A percentile compares a stretch with the other conserved stretches of the same genome.
phyloP scores from a whole-genome alignment of 1,284 basidiomycete species.

The Calocybe gambosa region DNA sequence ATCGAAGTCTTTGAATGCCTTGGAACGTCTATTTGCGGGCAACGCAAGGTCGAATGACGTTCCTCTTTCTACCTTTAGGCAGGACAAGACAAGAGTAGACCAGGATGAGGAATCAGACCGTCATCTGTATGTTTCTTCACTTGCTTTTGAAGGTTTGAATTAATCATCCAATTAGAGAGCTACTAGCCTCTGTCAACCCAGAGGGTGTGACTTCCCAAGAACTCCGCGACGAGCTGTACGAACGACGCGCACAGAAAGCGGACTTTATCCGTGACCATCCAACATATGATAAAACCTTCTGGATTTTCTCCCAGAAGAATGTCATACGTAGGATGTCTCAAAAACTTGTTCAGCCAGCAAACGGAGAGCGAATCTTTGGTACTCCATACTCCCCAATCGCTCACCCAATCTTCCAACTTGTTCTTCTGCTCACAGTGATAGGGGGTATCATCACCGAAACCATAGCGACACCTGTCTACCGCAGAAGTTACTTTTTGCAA shows the following conservation, averaged over 20 bases:
- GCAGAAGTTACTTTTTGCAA: slow-evolving; percentile 63
- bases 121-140: slow-evolving; percentile 44
- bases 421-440: slow-evolving; percentile 75
- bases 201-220: slow-evolving; percentile 45
- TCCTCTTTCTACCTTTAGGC: slow-evolving; percentile 51
- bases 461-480: slow-evolving; percentile 84
- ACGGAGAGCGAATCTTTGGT: slow-evolving; percentile 84
- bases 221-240: slow-evolving; percentile 56
- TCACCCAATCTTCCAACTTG: slow-evolving; percentile 69
- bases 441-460: slow-evolving; percentile 83
- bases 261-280: slow-evolving; percentile 90
- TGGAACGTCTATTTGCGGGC: slow-evolving; percentile 67
- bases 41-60: slow-evolving; percentile 51
- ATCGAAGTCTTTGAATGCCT: slow-evolving; percentile 48
- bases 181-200: slow-evolving; percentile 56
- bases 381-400: slow-evolving; percentile 59
- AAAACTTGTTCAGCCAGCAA: slow-evolving; percentile 75
- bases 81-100: slow-evolving; percentile 35
- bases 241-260: slow-evolving; percentile 77
- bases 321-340: slow-evolving; percentile 77
- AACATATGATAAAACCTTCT: slow-evolving; percentile 87
- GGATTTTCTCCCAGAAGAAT: slow-evolving; percentile 84
- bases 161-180: slow-evolving; percentile 39
- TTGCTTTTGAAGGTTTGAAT: slow-evolving; percentile 2
- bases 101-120: slow-evolving; percentile 63